Evolutionary conservation across 2,329 filamentous ascomycete species (phyloP).

Genomic region (Phaeosphaeria sp.): DNA sequence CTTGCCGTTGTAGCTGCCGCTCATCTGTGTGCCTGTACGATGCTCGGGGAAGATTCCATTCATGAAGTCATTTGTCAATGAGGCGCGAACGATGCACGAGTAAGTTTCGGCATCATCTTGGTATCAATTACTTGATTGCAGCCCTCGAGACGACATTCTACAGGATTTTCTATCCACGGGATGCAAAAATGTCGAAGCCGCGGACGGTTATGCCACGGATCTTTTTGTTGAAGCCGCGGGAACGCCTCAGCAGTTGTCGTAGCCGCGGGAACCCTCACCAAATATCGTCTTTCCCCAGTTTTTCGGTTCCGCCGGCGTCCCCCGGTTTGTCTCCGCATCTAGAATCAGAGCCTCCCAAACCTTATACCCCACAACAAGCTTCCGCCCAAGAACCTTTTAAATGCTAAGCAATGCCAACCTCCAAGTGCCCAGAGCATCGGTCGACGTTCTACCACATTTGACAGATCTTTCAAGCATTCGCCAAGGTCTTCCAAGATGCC

Average conservation of each 20-base stretch:
- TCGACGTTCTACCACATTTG: background rate
- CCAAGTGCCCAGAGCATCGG: background rate
- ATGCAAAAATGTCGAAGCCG: background rate
- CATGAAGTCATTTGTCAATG: too few relatives aligned
- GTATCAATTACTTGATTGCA: too few relatives aligned
- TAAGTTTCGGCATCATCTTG: too few relatives aligned
- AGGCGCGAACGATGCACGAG: too few relatives aligned
- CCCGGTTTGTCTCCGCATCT: background rate
- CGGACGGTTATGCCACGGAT: background rate
- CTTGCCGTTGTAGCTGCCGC: too few relatives aligned
- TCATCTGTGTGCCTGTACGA: too few relatives aligned
- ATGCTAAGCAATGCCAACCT: slow-evolving; percentile 1
- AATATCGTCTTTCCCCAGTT: background rate
- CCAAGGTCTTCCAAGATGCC: background rate
- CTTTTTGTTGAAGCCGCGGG: background rate
- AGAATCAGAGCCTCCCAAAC: background rate
- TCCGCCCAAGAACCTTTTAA: background rate
- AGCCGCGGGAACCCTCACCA: background rate
- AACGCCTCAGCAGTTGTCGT: background rate
- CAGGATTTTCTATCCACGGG: background rate
- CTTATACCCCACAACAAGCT: background rate
- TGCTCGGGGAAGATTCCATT: too few relatives aligned
- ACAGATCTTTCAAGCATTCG: background rate
- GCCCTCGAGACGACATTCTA: too few relatives aligned
- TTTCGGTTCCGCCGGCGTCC: background rate